Conservation (phyloP, 495 filamentous ascomycete genomes). For the Aspergillus leporis region DNA sequence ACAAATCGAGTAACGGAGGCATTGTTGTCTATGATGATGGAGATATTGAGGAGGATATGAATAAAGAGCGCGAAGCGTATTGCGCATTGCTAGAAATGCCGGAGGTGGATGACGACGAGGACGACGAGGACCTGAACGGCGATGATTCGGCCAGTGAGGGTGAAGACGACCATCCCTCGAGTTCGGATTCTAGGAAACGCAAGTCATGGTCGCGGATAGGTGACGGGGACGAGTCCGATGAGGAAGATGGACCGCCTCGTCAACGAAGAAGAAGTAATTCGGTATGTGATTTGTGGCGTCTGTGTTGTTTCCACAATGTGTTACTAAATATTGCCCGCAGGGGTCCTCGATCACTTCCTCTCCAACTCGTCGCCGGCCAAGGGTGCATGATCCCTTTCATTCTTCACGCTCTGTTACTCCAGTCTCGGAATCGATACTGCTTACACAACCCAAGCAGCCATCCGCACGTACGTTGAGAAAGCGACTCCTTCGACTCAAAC, state of each 20-base stretch:
- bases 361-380: slow-evolving; percentile 42
- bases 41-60: slow-evolving; percentile 88
- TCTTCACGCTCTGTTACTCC: slow-evolving; percentile 49
- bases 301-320: background rate
- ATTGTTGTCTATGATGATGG: slow-evolving; percentile 95
- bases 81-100: slow-evolving; percentile 84
- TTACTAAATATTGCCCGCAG: slow-evolving; percentile 46
- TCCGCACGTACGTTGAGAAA: slow-evolving; percentile 70
- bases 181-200: slow-evolving; percentile 60
- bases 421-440: slow-evolving; percentile 53
- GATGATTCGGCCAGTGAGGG: slow-evolving; percentile 43
- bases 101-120: slow-evolving; percentile 81
- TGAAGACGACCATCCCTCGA: slow-evolving; percentile 26
- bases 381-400: slow-evolving; percentile 41
- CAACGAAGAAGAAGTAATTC: slow-evolving; percentile 86
- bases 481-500: slow-evolving; percentile 69
- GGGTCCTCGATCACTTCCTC: slow-evolving; percentile 57
- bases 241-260: slow-evolving; percentile 55
- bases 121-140: slow-evolving; percentile 48
- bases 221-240: slow-evolving; percentile 60
- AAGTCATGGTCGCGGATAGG: slow-evolving; percentile 81
- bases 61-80: slow-evolving; percentile 74
- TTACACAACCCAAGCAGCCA: slow-evolving; percentile 59
- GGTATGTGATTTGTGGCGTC: slow-evolving; percentile 47
- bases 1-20: slow-evolving; percentile 75